phyloP scores from a whole-genome alignment of 345 rosid species.

The Linum trigynum region DNA sequence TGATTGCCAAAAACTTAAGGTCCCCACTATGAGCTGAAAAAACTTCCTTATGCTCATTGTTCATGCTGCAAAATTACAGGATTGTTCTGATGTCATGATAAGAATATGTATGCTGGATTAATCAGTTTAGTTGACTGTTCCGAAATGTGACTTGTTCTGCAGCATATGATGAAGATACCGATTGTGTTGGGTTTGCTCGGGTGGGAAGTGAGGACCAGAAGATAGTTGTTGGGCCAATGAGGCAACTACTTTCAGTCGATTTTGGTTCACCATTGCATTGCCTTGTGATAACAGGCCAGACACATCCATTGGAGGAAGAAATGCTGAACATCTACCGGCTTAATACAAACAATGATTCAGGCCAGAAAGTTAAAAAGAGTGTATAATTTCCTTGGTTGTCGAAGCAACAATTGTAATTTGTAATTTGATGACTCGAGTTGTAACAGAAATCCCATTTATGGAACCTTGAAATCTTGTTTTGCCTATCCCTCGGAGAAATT shows the following conservation, averaged over 20 bases:
- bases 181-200: slow-evolving; percentile 72
- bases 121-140: neutral
- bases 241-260: slow-evolving; percentile 49
- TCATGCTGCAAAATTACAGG: no score
- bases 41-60: no score
- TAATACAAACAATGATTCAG: neutral
- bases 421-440: no score
- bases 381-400: no score
- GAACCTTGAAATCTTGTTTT: no score
- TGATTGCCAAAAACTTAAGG: no score
- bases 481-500: no score
- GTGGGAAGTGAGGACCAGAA: slow-evolving; percentile 78
- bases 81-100: no score
- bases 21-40: no score
- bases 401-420: no score
- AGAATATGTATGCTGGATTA: no score
- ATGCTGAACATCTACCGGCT: slow-evolving; percentile 64
- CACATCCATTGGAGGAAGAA: slow-evolving; percentile 84
- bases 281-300: slow-evolving; percentile 67
- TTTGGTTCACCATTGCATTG: slow-evolving; percentile 82
- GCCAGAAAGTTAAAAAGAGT: neutral
- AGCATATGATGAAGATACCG: slow-evolving; percentile 57
- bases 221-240: slow-evolving; percentile 77
- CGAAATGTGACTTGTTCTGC: slow-evolving; percentile 9
- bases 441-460: no score